Base-by-base conservation (phyloP, 208 protist species). In the Lotmaria passim region DNA sequence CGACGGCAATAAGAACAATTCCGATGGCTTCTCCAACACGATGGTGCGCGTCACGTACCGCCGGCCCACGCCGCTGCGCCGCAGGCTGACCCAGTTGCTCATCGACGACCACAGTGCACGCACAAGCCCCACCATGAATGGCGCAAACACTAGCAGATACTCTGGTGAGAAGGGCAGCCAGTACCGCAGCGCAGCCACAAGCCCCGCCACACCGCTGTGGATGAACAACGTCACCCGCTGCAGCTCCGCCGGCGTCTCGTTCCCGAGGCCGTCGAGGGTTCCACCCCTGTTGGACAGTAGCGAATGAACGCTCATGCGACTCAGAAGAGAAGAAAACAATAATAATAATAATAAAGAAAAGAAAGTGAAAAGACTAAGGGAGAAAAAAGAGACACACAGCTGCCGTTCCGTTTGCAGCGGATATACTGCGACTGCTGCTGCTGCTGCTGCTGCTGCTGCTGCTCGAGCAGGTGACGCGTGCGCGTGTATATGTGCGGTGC, bases 91-190 rank as follows among this genome's bases (percentile, higher is more conserved):
- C 38, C 39, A 7, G 4, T 28, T 5, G 14, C 39, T 24, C 58
- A 79, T 7, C 33, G 61, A 36, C 5, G 77, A 72, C 61, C 71
- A 65, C 50, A 82, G 26, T 23, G 60, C 63, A n/a, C 73, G 71
- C 50, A 71, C 33, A n/a, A 71, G 7, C n/a, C 72, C 46, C n/a
- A 78, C 31, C 23, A 70, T n/a, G 26, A 82, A 79, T 1, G 68
- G 65, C 5, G 55, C 19, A 15, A 79, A n/a, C 38, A 82, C 33
- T 24, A 82, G 64, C 33, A 79, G 62, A 44, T 55, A 56, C 52
- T 73, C 63, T 7, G 68, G 46, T 17, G 46, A 19, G 15, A 76
- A 57, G 7, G 63, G 70, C 17, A 52, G 33, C 61, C 61, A 68
- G 47, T 68, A 68, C 31, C 56, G 39, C 34, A 68, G 47, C 3